Percentiles rank a stretch among this genome's conserved stretches.
These are phyloP conservation scores for Lyophyllum atratum DNA, from an alignment of 768 basidiomycete species.

Conservation along the genomic window DNA sequence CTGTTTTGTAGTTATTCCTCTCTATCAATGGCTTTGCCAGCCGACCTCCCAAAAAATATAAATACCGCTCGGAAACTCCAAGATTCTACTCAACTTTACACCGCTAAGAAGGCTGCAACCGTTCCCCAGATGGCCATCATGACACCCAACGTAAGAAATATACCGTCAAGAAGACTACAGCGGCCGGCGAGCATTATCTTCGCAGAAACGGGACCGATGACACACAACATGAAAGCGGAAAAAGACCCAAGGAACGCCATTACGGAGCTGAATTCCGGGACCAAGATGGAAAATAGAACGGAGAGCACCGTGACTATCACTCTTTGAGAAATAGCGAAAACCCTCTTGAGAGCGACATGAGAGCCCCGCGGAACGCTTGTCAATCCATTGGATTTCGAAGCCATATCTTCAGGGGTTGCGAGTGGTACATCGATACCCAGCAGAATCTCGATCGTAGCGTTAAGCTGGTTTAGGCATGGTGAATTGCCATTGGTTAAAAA, in stretches of 20 bases:
- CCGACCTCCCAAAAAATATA: too few relatives aligned
- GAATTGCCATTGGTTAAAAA: background rate
- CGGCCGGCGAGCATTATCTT: constrained; percentile 59
- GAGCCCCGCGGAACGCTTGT: constrained; percentile 27
- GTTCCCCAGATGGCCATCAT: constrained; percentile 84
- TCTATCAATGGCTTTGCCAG: background rate
- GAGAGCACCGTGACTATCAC: constrained; percentile 57
- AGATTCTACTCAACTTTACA: constrained; percentile 10
- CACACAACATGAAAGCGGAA: constrained; percentile 74
- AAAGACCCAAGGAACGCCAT: constrained; percentile 95
- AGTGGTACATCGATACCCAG: constrained; percentile 60
- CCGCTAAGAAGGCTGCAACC: constrained; percentile 55
- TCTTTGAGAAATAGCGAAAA: constrained; percentile 55
- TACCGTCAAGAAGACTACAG: constrained; percentile 52
- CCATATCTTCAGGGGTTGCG: constrained; percentile 40
- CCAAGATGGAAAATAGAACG: constrained; percentile 67
- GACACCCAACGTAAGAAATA: constrained; percentile 50
- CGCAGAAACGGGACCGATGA: constrained; percentile 76
- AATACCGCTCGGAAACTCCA: background rate
- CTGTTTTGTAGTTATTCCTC: background rate
- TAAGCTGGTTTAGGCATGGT: constrained; percentile 50
- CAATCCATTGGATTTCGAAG: constrained; percentile 33
- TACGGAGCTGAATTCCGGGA: constrained; percentile 79
- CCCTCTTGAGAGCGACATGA: constrained; percentile 35
- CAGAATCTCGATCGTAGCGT: constrained; percentile 78